Base-by-base conservation (phyloP, 208 protist species). In the Trypanosoma lewisi region DNA sequence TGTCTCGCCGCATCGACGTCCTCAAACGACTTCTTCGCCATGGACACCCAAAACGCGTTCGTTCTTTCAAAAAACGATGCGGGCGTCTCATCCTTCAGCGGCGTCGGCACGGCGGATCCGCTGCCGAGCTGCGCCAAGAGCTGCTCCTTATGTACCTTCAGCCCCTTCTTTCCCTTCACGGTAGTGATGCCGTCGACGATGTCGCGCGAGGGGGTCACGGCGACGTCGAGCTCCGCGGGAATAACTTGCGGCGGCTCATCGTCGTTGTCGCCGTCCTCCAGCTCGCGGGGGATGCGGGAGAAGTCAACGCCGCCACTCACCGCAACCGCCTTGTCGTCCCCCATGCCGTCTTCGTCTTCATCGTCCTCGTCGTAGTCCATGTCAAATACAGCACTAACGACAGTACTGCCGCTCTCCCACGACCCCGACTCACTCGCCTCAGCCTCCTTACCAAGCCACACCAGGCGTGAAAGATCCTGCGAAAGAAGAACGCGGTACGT, bases 131-230 rank as follows among this genome's bases (percentile, higher is more conserved):
- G 89, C 0, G 85, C 85, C 23, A 90, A 49, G 4, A 95, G 80
- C 62, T 88, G 85, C 69, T 84, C 81, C 72, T 95, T 95, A 78
- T 95, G 89, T 16, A 87, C 81, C 58, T 91, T 81, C n/a, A 95
- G 72, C 2, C 89, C 89, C 60, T 89, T 89, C 67, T 92, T 95
- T 5, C 85, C 89, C 16, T 78, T 72, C 5, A 67, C 78, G 19
- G 67, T 73, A 7, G 80, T 91, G 25, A 87, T 58, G 19, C 66
- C 70, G 34, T 85, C 83, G 19, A 89, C 67, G 34, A 80, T 73
- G 6, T 36, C 74, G 1, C 33, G 47, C 21, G 67, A 37, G 0
- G 82, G 87, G 1, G 87, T 94, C 36, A 80, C 82, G 56, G 71
- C 80, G 30, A 70, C 55, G 25, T 80, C 70, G 4, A 94, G 77